Conservation (phyloP, 169 alveolate genomes). For the Besnoitia besnoiti region DNA sequence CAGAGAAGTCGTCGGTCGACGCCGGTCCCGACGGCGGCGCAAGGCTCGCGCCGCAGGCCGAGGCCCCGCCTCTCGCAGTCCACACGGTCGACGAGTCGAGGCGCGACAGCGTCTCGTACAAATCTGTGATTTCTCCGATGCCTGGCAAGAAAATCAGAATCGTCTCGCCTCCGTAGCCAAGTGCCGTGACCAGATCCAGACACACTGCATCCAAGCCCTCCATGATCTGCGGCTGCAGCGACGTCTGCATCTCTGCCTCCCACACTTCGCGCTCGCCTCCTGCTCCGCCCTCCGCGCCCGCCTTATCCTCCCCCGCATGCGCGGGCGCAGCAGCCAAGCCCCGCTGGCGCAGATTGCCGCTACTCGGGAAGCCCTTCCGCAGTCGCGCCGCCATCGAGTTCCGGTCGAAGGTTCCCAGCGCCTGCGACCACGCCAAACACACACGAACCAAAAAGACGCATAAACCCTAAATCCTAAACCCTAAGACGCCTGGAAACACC, state of each 20-base stretch:
- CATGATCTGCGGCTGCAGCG: neutral
- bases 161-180: conserved; percentile 66
- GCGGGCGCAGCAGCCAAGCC: neutral
- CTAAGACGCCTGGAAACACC: too few relatives aligned
- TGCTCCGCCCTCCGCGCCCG: too few relatives aligned
- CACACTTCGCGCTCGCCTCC: too few relatives aligned
- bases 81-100: conserved; percentile 41
- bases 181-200: conserved; percentile 11
- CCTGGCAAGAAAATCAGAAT: conserved; percentile 75
- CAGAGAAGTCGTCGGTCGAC: neutral
- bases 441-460: too few relatives aligned
- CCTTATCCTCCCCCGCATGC: neutral
- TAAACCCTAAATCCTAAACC: too few relatives aligned
- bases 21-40: neutral
- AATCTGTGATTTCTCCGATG: conserved; percentile 73
- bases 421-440: too few relatives aligned
- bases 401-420: neutral
- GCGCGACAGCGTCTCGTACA: conserved; percentile 62
- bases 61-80: neutral
- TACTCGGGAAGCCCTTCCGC: neutral
- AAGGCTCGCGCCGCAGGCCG: neutral
- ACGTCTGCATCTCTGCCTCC: conserved; percentile 2
- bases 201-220: conserved; percentile 38
- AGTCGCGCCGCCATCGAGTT: neutral
- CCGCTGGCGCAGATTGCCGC: neutral